These are phyloP conservation scores for Elsinoe batatas DNA, from an alignment of 2,329 filamentous ascomycete species.

Conservation along the genomic window DNA sequence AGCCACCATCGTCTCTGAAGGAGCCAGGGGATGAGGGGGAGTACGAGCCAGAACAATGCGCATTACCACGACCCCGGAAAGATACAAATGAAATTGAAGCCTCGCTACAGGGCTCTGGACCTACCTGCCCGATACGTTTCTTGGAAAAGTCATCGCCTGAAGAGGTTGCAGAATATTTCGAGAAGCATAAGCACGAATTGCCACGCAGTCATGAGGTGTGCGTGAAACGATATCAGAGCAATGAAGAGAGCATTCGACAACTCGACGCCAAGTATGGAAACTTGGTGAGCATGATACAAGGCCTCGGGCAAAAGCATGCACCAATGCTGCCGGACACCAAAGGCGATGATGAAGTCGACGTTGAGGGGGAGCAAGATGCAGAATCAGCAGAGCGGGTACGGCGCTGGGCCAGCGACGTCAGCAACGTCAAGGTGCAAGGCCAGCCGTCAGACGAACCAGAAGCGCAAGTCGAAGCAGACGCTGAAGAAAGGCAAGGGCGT, in stretches of 20 bases:
- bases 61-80: constrained; percentile 15
- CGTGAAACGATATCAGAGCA: constrained; percentile 78
- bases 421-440: constrained; percentile 28
- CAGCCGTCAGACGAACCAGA: constrained; percentile 35
- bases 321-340: constrained; percentile 62
- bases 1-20: not conserved
- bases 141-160: constrained; percentile 86
- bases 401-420: constrained; percentile 72
- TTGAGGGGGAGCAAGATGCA: constrained; percentile 32
- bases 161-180: constrained; percentile 86
- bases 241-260: constrained; percentile 73
- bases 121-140: constrained; percentile 85
- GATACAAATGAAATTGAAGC: constrained; percentile 12
- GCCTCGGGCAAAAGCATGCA: constrained; percentile 76
- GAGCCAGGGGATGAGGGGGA: not conserved
- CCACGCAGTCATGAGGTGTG: constrained; percentile 90
- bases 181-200: constrained; percentile 90
- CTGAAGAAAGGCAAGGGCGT: constrained; percentile 56
- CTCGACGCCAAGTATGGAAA: constrained; percentile 91
- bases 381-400: constrained; percentile 63
- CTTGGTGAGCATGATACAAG: constrained; percentile 88
- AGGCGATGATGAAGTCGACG: constrained; percentile 38
- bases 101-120: constrained; percentile 22
- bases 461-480: constrained; percentile 22
- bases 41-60: constrained; percentile 15